Base-by-base conservation (phyloP, 2,329 filamentous ascomycete genomes). In the Dendrostoma leiphaemia region DNA sequence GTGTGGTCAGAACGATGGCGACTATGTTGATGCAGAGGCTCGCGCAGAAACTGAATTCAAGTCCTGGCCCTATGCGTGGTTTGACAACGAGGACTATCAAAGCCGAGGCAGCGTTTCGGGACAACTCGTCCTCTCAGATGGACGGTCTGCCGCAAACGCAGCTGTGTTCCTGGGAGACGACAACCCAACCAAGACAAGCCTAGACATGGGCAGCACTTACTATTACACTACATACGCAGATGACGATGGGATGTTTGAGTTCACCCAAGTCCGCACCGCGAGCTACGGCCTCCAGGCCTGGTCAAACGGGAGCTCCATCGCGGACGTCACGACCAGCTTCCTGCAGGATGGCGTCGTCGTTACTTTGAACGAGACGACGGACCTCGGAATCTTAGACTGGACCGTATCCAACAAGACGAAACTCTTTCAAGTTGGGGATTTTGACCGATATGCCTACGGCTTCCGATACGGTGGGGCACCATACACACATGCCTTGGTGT, bases 161-260 rank as follows among this genome's bases (percentile, higher is more conserved):
- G 72, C 76, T 10, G 71, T 79, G 3, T 79, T 79, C 63, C 69
- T 80, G 1, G 77, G 77, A 3, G 77, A 80, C 56, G 74, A 72
- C 58, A 61, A 71, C 26, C 68, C 74, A 1, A 72, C 69, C 38
- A 69, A 75, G 49, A 72, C 72, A 4, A 69, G 75, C 6, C 66
- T 80, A 0, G 75, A 78, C 48, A 73, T 76, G 63, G 78, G 78
- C 19, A 65, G 67, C 5, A 64, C 67, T n/a, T 78, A 78, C 63
- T 79, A 80, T 62, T 79, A 80, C 62, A 76, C 73, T 6, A 63
- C 68, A 0, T 75, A 77, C 59, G 71, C 78, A 1, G 74, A 78
- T 48, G 60, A 59, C 1, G 35, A 68, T 0, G 78, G 78, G 17
- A 58, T 62, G 4, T 80, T 80, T 58, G 61, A 62, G 12, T 73